Evolutionary conservation across 2,329 filamentous ascomycete genomes (phyloP).

Genomic region (Parafenestella ontariensis): DNA sequence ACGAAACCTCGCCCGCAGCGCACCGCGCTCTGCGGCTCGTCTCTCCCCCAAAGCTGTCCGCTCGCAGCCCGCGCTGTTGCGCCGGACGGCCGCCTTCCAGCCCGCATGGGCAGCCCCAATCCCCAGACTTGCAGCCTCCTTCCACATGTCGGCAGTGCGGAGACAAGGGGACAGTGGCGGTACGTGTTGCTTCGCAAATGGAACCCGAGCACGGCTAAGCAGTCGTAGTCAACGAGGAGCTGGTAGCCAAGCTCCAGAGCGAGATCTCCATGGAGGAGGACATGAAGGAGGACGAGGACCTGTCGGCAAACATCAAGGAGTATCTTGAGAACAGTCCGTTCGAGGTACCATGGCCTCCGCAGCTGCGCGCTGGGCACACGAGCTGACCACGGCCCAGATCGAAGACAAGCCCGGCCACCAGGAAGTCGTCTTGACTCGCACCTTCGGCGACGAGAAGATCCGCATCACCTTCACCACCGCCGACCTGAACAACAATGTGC

Average conservation of each 20-base stretch:
- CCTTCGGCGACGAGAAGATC: slow-evolving; percentile 89
- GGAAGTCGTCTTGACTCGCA: slow-evolving; percentile 83
- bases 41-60: slow-evolving; percentile 49
- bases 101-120: slow-evolving; percentile 41
- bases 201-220: slow-evolving; percentile 16
- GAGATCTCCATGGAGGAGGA: slow-evolving; percentile 72
- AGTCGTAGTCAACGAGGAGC: slow-evolving; percentile 69
- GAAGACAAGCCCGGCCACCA: slow-evolving; percentile 84
- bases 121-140: slow-evolving; percentile 48
- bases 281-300: slow-evolving; percentile 74
- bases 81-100: slow-evolving; percentile 43
- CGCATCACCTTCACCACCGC: slow-evolving; percentile 84
- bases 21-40: slow-evolving; percentile 53
- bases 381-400: slow-evolving; percentile 49
- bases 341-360: slow-evolving; percentile 60
- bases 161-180: slow-evolving; percentile 44
- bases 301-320: slow-evolving; percentile 81
- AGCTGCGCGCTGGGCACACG: background rate
- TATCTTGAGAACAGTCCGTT: slow-evolving; percentile 88
- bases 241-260: slow-evolving; percentile 79
- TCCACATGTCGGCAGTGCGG: slow-evolving; percentile 52
- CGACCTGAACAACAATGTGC: slow-evolving; percentile 68
- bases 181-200: slow-evolving; percentile 3
- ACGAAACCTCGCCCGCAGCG: slow-evolving; percentile 53
- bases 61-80: slow-evolving; percentile 44